Conservation (phyloP, 2,329 filamentous ascomycete species). For the Xylariaceae sp. region DNA sequence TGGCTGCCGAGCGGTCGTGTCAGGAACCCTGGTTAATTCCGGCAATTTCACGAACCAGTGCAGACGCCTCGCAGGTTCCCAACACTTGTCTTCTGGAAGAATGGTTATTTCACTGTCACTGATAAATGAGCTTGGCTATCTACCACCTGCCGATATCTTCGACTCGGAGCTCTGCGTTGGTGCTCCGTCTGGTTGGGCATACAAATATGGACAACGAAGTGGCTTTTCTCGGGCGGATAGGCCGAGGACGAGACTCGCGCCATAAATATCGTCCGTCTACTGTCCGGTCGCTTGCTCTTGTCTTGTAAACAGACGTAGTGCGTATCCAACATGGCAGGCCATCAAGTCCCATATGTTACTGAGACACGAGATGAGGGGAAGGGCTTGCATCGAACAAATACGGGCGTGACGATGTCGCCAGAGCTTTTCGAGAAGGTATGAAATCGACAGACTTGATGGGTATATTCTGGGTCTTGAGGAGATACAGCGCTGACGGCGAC, state of each 20-base stretch:
- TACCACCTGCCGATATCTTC: slow-evolving; percentile 3
- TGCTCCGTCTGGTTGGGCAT: slow-evolving; percentile 1
- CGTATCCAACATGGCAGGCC: slow-evolving; percentile 10
- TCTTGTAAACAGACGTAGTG: background rate
- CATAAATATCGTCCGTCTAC: background rate
- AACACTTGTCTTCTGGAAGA: slow-evolving; percentile 11
- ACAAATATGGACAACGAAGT: slow-evolving; percentile 2
- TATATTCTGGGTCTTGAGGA: background rate
- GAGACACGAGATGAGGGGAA: slow-evolving; percentile 31
- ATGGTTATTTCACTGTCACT: slow-evolving; percentile 11
- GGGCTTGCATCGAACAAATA: slow-evolving; percentile 30
- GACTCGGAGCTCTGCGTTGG: slow-evolving; percentile 3
- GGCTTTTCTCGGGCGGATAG: background rate
- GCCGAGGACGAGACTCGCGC: background rate
- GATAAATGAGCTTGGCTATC: slow-evolving; percentile 10
- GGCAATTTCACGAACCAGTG: slow-evolving; percentile 5
- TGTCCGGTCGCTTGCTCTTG: background rate
- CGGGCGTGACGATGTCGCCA: slow-evolving; percentile 36
- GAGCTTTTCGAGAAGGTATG: slow-evolving; percentile 36
- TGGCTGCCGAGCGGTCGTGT: slow-evolving; percentile 11
- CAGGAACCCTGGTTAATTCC: slow-evolving; percentile 6
- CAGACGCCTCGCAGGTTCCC: slow-evolving; percentile 11
- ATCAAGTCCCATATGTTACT: slow-evolving; percentile 10
- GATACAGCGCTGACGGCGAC: slow-evolving; percentile 2
- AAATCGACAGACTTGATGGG: background rate